Conservation (phyloP, 2,329 filamentous ascomycete species). For the Colletotrichum agaves region DNA sequence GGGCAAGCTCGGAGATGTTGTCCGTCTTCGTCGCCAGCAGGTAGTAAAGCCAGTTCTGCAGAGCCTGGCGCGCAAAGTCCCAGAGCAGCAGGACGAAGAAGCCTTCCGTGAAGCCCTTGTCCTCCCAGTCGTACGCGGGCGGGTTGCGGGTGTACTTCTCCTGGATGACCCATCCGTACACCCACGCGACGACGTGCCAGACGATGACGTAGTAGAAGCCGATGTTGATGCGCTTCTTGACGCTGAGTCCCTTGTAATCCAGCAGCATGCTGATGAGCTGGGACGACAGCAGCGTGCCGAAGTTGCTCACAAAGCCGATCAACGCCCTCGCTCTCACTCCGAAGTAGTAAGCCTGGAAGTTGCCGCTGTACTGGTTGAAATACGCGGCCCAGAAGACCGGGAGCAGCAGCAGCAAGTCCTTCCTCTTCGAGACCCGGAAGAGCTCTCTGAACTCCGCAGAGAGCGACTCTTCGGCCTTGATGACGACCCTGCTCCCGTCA, state of each 20-base stretch:
- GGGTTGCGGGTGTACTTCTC: constrained; percentile 58
- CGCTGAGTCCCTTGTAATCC: constrained; percentile 50
- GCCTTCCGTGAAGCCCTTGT: constrained; percentile 56
- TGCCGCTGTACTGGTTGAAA: constrained; percentile 50
- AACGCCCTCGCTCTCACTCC: constrained; percentile 56
- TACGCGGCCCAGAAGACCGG: constrained; percentile 44
- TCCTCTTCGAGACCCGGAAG: constrained; percentile 37
- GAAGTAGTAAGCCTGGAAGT: constrained; percentile 57
- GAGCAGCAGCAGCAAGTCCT: constrained; percentile 40
- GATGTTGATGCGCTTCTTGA: constrained; percentile 54
- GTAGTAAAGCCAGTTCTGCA: constrained; percentile 68
- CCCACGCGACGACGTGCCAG: constrained; percentile 59
- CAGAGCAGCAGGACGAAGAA: constrained; percentile 60
- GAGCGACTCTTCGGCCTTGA: constrained; percentile 40
- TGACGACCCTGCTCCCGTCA: constrained; percentile 43
- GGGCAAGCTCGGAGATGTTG: constrained; percentile 63
- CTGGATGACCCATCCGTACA: constrained; percentile 64
- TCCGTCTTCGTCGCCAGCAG: constrained; percentile 65
- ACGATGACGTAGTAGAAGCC: constrained; percentile 58
- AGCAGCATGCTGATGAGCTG: constrained; percentile 56
- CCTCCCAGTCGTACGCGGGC: constrained; percentile 53
- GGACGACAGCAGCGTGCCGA: constrained; percentile 52
- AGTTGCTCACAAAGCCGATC: constrained; percentile 55
- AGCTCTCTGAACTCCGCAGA: constrained; percentile 42
- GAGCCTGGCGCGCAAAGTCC: constrained; percentile 61